Percentiles rank a stretch among this genome's conserved stretches.
These are phyloP conservation scores for Pestalotiopsis sp. DNA, from an alignment of 2,329 filamentous ascomycete species.

Conservation along the genomic window DNA sequence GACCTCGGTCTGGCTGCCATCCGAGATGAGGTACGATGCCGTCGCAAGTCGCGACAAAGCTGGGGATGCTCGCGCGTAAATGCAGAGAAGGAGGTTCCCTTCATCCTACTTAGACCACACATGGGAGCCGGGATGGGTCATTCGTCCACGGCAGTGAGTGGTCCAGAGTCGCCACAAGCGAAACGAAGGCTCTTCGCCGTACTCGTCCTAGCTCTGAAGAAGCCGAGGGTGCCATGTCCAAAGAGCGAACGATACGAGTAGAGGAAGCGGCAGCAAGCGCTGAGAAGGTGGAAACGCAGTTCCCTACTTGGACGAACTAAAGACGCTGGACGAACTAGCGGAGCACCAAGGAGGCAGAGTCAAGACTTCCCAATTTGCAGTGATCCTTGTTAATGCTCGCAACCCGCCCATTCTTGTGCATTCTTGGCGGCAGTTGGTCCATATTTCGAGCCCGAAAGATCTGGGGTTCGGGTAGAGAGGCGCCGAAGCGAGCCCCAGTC, in stretches of 20 bases:
- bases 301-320: background rate
- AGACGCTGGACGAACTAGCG: background rate
- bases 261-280: background rate
- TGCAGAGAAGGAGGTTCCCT: background rate
- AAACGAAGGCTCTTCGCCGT: background rate
- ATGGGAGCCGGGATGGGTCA: background rate
- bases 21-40: no score
- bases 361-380: background rate
- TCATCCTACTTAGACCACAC: background rate
- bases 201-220: background rate
- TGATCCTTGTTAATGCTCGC: background rate
- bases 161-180: background rate
- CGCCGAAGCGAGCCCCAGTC: conserved; percentile 7
- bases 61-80: no score
- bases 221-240: background rate
- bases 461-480: conserved; percentile 11
- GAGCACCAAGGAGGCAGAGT: background rate
- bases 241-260: background rate
- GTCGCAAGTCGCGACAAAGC: no score
- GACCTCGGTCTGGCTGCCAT: no score
- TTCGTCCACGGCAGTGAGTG: background rate
- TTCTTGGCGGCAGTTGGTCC: conserved; percentile 10
- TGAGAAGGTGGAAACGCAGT: background rate
- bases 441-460: conserved; percentile 2
- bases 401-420: background rate